Conservation (phyloP, 2,329 filamentous ascomycete genomes). For the Emericellopsis atlantica region DNA sequence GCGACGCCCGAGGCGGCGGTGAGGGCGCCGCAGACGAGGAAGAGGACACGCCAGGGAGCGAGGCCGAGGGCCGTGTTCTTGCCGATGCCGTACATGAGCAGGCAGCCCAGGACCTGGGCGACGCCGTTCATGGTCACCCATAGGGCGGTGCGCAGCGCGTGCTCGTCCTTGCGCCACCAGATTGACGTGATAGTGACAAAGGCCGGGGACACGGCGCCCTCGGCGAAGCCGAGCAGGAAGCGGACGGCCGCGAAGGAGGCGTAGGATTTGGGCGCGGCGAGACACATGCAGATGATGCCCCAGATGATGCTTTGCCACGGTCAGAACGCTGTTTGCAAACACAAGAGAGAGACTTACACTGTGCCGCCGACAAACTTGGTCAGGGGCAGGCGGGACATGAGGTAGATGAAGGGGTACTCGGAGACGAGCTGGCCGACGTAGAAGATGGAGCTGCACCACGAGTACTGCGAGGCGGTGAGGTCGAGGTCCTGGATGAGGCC, state of each 20-base stretch:
- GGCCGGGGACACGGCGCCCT: constrained; percentile 16
- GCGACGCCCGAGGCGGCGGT: constrained; percentile 26
- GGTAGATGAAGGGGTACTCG: constrained; percentile 35
- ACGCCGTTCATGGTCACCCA: constrained; percentile 17
- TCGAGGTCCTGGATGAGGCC: constrained; percentile 31
- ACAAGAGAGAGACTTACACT: constrained; percentile 17
- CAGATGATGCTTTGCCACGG: constrained; percentile 1
- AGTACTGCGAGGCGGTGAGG: constrained; percentile 30
- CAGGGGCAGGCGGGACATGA: constrained; percentile 35
- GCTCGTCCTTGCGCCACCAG: constrained; percentile 16
- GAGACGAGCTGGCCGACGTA: constrained; percentile 31
- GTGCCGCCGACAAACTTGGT: constrained; percentile 35
- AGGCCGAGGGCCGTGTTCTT: constrained; percentile 14
- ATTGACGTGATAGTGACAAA: constrained; percentile 18
- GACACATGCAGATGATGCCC: constrained; percentile 3
- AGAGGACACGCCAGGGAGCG: constrained; percentile 31
- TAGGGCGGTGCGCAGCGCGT: constrained; percentile 13
- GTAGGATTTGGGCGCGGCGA: constrained; percentile 8
- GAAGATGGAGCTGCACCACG: constrained; percentile 32
- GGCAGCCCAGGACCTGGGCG: constrained; percentile 13
- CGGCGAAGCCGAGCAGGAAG: constrained; percentile 16
- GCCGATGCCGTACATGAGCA: constrained; percentile 15
- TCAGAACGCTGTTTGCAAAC: not conserved
- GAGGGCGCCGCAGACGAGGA: constrained; percentile 34
- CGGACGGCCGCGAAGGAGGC: constrained; percentile 9